Evolutionary conservation across 2,329 filamentous ascomycete species (phyloP).

Genomic region (Sphaerulina vaccinii): DNA sequence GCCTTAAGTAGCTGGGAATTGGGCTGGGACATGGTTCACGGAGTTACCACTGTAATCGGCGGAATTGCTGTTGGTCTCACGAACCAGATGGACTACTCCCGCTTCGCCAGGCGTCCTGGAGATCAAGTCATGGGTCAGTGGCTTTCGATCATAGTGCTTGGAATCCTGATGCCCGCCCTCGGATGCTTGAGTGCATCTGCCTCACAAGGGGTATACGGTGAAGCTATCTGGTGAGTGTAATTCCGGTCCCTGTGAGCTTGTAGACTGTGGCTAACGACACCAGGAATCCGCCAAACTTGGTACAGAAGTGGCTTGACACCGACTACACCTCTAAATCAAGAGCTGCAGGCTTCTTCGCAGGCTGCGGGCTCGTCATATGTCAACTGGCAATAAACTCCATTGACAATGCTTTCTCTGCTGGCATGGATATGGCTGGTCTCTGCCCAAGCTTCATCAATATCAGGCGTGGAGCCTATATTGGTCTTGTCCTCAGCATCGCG

Average conservation of each 20-base stretch:
- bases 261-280: conserved; percentile 37
- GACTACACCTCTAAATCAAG: conserved; percentile 36
- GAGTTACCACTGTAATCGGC: conserved; percentile 46
- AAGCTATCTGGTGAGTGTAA: conserved; percentile 47
- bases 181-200: conserved; percentile 61
- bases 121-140: conserved; percentile 49
- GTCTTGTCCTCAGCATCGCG: conserved; percentile 46
- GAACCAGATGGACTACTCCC: conserved; percentile 42
- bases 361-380: conserved; percentile 45
- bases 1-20: conserved; percentile 41
- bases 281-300: conserved; percentile 44
- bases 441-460: conserved; percentile 58
- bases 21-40: conserved; percentile 41
- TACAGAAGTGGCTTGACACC: conserved; percentile 41
- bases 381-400: conserved; percentile 49
- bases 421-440: conserved; percentile 57
- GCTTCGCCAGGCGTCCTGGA: conserved; percentile 39
- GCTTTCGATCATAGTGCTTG: conserved; percentile 49
- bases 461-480: conserved; percentile 53
- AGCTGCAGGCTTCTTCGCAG: conserved; percentile 50
- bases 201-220: conserved; percentile 52
- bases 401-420: conserved; percentile 52
- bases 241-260: conserved; percentile 25
- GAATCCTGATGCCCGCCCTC: conserved; percentile 51
- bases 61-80: conserved; percentile 47